phyloP scores from a whole-genome alignment of 2,329 filamentous ascomycete species.

The Alternaria sp. region DNA sequence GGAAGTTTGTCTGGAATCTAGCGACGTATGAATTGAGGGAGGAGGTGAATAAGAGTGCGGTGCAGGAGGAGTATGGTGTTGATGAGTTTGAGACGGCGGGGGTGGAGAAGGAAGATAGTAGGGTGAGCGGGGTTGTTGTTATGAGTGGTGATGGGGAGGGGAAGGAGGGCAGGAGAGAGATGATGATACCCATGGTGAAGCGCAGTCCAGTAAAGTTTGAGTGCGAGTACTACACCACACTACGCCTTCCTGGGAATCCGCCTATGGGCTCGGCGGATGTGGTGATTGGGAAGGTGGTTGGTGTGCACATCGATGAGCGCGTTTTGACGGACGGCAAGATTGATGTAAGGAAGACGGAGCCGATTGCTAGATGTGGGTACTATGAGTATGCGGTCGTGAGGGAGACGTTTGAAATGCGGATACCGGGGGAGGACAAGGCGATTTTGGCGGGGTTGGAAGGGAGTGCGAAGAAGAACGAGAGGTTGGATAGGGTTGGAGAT shows the following conservation, averaged over 20 bases:
- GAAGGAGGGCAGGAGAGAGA: background rate
- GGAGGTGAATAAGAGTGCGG: constrained; percentile 62
- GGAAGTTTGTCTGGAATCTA: constrained; percentile 65
- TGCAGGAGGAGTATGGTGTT: constrained; percentile 56
- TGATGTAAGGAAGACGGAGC: constrained; percentile 63
- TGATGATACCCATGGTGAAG: constrained; percentile 59
- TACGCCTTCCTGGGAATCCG: constrained; percentile 62
- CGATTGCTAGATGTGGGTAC: constrained; percentile 67
- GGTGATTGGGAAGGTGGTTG: constrained; percentile 64
- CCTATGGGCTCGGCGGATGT: constrained; percentile 65
- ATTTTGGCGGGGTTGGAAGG: constrained; percentile 38
- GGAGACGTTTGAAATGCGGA: constrained; percentile 65
- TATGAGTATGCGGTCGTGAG: constrained; percentile 64
- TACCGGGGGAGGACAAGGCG: constrained; percentile 49
- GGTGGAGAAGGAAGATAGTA: constrained; percentile 57
- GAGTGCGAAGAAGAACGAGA: constrained; percentile 30
- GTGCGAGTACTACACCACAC: constrained; percentile 61
- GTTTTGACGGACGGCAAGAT: constrained; percentile 62
- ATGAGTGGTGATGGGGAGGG: background rate
- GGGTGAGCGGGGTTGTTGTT: constrained; percentile 39
- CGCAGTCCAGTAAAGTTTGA: constrained; percentile 65
- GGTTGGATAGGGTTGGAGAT: constrained; percentile 6
- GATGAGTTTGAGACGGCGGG: constrained; percentile 63
- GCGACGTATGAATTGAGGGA: constrained; percentile 64
- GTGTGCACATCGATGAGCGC: constrained; percentile 62